Evolutionary conservation across 2,329 filamentous ascomycete species (phyloP), one percentile per base, ranked within the genome.

Genomic region (Fusarium coicis): DNA sequence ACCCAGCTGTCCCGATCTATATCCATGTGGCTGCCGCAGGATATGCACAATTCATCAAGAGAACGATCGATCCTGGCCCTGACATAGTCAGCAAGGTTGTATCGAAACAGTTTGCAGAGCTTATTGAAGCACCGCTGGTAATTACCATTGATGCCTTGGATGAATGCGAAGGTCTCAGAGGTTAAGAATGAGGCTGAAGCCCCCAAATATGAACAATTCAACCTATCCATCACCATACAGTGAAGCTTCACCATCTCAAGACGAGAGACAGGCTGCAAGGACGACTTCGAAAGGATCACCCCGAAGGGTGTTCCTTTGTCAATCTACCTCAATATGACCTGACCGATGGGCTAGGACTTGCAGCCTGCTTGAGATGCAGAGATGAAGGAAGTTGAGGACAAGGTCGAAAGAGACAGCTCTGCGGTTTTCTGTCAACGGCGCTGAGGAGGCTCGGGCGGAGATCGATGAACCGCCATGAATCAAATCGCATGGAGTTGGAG

Each of bases 401-500:
- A 18, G 36, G 36, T 37, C 34, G 15, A 36, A 36, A 36, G 7
- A 36, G 34, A 36, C 34, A 53, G 28, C 54, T 69, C 10, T n/a
- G 11, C 19, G 34, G 14, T 39, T n/a, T 39, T 11, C 14, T 7
- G n/a, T 34, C 10, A 10, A 36, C 10, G 34, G 47, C 11, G 37
- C 19, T 26, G 34, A 56, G 28, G 39, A 57, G 19, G 50, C 34
- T n/a, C 19, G 32, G n/a, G 9, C 23, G 14, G 40, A 47, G 9
- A n/a, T 36, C 8, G 18, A 57, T 9, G 30, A 57, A 28, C 32
- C 42, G 15, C 30, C 42, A 2, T 73, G 70, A 70, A 52, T 57
- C 18, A 26, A 30, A 37, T 8, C n/a, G 40, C 18, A 30, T 32
- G 39, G 34, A n/a, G 19, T 19, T 34, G 47, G 30, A 16, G 36